Evolutionary conservation across 2,329 filamentous ascomycete species (phyloP).

Genomic region (Teratosphaeria destructans): DNA sequence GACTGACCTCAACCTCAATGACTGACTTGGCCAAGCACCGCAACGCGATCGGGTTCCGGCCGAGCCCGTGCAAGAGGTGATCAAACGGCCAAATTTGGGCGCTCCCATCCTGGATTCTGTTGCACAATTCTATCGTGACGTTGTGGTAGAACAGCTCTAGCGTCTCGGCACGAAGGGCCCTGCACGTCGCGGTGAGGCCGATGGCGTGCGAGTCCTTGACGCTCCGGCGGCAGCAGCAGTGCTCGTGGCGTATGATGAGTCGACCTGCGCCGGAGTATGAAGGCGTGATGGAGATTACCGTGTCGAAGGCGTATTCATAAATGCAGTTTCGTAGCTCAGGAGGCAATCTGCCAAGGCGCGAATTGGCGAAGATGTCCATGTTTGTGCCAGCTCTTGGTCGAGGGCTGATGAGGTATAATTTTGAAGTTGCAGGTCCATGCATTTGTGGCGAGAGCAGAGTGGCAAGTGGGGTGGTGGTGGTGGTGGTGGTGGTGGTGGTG

Average conservation of each 20-base stretch:
- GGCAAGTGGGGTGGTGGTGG: not conserved
- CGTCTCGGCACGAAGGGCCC: not conserved
- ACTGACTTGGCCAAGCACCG: not conserved
- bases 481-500: not conserved
- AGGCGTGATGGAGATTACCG: not conserved
- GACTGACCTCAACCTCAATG: not conserved
- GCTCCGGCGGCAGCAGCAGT: not conserved
- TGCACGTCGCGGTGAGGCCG: not conserved
- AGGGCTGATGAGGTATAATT: not conserved
- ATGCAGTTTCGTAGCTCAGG: not conserved
- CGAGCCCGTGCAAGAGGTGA: not conserved
- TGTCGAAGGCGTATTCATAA: not conserved
- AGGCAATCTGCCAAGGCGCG: not conserved
- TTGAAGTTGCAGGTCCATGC: not conserved
- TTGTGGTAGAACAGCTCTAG: not conserved
- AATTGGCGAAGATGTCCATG: not conserved
- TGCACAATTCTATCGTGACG: not conserved
- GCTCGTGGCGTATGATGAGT: not conserved
- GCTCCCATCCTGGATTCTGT: not conserved
- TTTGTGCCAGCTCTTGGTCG: not conserved
- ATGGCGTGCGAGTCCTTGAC: not conserved
- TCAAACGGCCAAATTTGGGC: not conserved
- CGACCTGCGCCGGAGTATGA: not conserved
- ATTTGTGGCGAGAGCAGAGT: not conserved
- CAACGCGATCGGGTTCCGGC: not conserved